These are phyloP conservation scores for Mycocentrospora acerina DNA, from an alignment of 2,329 filamentous ascomycete species.

Conservation along the genomic window DNA sequence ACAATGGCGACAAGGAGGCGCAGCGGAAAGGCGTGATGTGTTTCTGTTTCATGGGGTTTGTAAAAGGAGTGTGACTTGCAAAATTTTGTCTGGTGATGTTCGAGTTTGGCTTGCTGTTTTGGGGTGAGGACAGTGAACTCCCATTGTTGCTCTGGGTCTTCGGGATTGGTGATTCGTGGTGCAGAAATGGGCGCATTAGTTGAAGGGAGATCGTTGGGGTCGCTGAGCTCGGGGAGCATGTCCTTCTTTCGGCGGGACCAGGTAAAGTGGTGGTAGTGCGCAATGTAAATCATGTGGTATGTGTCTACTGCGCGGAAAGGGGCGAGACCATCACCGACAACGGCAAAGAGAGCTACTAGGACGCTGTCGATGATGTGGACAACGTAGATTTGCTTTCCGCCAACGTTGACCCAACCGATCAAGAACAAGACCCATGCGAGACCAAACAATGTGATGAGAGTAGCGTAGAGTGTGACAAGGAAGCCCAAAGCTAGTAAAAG, in stretches of 20 bases:
- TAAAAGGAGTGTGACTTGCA: conserved; percentile 85
- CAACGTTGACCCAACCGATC: conserved; percentile 86
- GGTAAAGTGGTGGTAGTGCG: conserved; percentile 68
- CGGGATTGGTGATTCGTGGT: conserved; percentile 39
- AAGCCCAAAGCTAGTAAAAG: conserved; percentile 66
- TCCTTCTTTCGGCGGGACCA: conserved; percentile 66
- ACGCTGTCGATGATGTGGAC: conserved; percentile 59
- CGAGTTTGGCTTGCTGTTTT: conserved; percentile 67
- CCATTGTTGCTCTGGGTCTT: conserved; percentile 39
- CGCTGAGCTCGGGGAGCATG: conserved; percentile 61
- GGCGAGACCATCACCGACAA: conserved; percentile 63
- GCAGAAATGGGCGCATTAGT: conserved; percentile 47
- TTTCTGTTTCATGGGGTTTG: conserved; percentile 82
- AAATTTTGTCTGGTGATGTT: conserved; percentile 78
- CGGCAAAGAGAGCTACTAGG: conserved; percentile 63
- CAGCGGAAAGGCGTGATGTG: conserved; percentile 77
- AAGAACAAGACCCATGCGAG: conserved; percentile 88
- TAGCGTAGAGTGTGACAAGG: conserved; percentile 80
- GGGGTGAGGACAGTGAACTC: conserved; percentile 64
- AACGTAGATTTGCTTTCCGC: conserved; percentile 65
- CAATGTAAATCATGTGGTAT: conserved; percentile 84
- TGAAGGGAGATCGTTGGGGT: conserved; percentile 68
- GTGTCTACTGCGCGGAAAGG: conserved; percentile 79
- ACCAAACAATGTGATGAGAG: conserved; percentile 80
- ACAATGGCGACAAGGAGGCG: conserved; percentile 74